Base-by-base conservation (phyloP, 495 filamentous ascomycete species). In the Penicillium turbatum region DNA sequence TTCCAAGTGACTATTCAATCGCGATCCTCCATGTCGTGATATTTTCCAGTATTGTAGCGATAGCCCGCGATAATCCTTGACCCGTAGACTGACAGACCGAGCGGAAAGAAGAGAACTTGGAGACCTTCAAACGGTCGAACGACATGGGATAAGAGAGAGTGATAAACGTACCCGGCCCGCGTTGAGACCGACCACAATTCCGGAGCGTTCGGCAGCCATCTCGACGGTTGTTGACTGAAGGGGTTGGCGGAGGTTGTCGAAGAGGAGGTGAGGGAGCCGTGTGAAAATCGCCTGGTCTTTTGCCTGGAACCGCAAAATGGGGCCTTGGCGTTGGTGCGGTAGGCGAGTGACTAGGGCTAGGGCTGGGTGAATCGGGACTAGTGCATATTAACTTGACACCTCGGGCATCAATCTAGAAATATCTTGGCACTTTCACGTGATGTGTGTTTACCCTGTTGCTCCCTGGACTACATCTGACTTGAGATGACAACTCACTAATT, bases 161-260 rank as follows among this genome's bases (percentile, higher is more conserved):
- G 42, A 45, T 30, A 51, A 24, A 81, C 84, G 69, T 90, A 93
- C 89, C 78, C 93, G 87, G 71, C 92, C 92, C 72, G 82, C 85
- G 79, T 97, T 95, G 67, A 90, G 71, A 69, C 92, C 92, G 70
- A 85, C 77, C 75, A 83, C 78, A 66, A 96, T 80, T 75, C 89
- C 89, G 73, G 79, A 82, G 69, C 84, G 82, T 74, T 84, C 82
- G 68, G 78, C 76, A 53, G 79, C 79, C 81, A 84, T 86, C 68
- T 73, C 69, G 67, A 70, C 67, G 71, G 66, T 72, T 71, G 64
- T 62, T 63, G 69, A 65, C 60, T 73, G 69, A 54, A 51, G 61
- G 66, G 69, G 63, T 75, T 72, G 72, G 68, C 71, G 72, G 69
- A 63, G 67, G 70, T 75, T 75, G 71, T 69, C 71, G 69, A 62